Base-by-base conservation (phyloP, 345 rosid genomes). In the Odontarrhena argentea region DNA sequence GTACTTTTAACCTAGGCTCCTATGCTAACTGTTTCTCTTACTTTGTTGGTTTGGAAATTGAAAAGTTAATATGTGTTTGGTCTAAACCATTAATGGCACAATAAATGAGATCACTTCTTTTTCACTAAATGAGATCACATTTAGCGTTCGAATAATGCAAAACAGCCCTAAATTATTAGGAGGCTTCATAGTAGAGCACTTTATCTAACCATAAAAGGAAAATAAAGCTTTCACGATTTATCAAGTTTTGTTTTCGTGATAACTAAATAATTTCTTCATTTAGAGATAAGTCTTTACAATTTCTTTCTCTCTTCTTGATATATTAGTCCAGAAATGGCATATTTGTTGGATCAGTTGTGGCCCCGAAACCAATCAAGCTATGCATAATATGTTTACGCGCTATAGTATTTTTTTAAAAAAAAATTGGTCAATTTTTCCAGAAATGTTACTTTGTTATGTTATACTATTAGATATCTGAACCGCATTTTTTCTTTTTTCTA, bases 61-160 rank as follows among this genome's bases (percentile, higher is more conserved):
- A 55, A 38, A 54, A 25, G 57, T 37, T 54, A 44, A 48, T 43
- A 7, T 68, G 32, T 54, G 75, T 71, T 63, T 65, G 71, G 71
- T 40, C 48, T 48, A 65, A 50, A 57, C 9, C 43, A 64, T 64
- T 64, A 32, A 49, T 57, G 76, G 36, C 45, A 49, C 60, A 72
- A 46, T 72, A 72, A 72, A 65, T 72, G 76, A 41, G 44, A 62
- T 62, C 63, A 38, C 48, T 25, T 36, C 1, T 28, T 60, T 69
- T 51, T 42, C 60, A 60, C 53, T 25, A 32, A 60, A 60, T 32
- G 30, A 43, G 43, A 47, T 63, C 75, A 70, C 75, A 70, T 46
- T 61, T 55, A 63, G 43, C 50, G 12, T 36, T 55, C 54, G 69
- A 70, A 46, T 62, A 54, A 62, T 70, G 63, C 30, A 71, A 47